Evolutionary conservation across 331 rosid genomes (phyloP).

Genomic region (Spiraea crenata): DNA sequence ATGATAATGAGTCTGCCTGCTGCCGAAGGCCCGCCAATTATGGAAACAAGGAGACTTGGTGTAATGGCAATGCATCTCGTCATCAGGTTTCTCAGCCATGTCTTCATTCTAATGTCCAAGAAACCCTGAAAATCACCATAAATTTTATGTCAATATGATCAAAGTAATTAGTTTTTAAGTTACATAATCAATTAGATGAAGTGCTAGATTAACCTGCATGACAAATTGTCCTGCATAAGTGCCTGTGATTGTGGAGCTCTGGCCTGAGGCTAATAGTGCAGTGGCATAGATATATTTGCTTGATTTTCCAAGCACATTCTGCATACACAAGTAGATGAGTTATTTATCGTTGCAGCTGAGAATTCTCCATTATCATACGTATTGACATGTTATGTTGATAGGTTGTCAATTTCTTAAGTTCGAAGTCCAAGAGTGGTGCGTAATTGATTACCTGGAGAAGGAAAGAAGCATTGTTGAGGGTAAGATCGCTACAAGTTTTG

Average conservation of each 20-base stretch:
- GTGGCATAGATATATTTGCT: constrained; percentile 53
- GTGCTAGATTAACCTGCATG: constrained; percentile 28
- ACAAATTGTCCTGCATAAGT: constrained; percentile 54
- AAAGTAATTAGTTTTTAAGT: background rate
- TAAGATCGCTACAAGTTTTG: constrained; percentile 46
- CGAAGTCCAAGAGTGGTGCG: background rate
- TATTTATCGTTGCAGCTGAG: background rate
- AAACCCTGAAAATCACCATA: constrained; percentile 53
- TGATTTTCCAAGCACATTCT: constrained; percentile 58
- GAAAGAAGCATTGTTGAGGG: constrained; percentile 72
- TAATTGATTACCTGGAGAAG: constrained; percentile 64
- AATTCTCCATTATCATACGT: background rate
- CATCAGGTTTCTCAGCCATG: constrained; percentile 65
- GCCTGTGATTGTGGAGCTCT: constrained; percentile 82
- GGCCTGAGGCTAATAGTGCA: constrained; percentile 71
- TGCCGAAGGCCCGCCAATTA: constrained; percentile 73
- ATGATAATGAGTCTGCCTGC: constrained; percentile 82
- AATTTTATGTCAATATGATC: background rate
- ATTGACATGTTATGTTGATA: background rate
- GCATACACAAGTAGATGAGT: background rate
- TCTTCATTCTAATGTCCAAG: constrained; percentile 80
- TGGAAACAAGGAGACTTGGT: constrained; percentile 78
- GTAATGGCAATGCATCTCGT: constrained; percentile 76
- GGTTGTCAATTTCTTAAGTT: background rate
- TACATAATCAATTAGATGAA: background rate